Evolutionary conservation across 2,329 filamentous ascomycete species (phyloP), one percentile per base, ranked within the genome.

Genomic region (Fusarium subtropicale): DNA sequence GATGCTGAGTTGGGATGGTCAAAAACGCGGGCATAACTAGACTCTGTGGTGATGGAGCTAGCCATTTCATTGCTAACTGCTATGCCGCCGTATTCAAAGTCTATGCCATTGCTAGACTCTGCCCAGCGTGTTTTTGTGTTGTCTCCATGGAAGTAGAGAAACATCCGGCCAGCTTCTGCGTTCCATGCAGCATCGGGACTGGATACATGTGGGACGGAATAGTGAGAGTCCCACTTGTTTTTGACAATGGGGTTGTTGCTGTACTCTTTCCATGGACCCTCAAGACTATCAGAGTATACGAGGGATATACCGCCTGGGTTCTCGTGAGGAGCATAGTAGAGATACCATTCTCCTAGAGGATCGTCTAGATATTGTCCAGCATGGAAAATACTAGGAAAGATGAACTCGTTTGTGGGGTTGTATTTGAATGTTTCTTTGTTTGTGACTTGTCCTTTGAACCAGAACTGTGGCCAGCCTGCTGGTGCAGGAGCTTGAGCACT

Each of bases 251-350:
- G 66, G 11, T 69, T 69, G 5, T 46, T 56, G 0, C 1, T 1
- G 4, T 69, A 69, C 11, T 69, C 66, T 16, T 7, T 54, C 66
- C 66, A 69, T 0, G 66, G 66, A 0, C 66, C 66, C 1, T 69
- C 66, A 0, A 69, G 56, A 22, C 34, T 57, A 22, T 73, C 66
- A 8, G 73, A 61, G 52, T 74, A 75, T 7, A 69, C 58, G 1
- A 75, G 50, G 0, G 68, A 73, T 31, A 75, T 71, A 4, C 73
- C 73, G 0, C 73, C 73, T 0, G 73, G 73, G 22, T 74, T 67
- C 1, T 75, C 73, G 44, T 75, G 73, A 1, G 73, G 73, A 33
- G 73, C 73, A n/a, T 75, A 75, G 67, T 75, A 75, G 2, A 75
- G 44, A 31, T 75, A 74, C 73, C 73, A 75, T 33, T 75, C 68